Base-by-base conservation (phyloP, 371 early-diverging fungal species). In the Circinella umbellata region DNA sequence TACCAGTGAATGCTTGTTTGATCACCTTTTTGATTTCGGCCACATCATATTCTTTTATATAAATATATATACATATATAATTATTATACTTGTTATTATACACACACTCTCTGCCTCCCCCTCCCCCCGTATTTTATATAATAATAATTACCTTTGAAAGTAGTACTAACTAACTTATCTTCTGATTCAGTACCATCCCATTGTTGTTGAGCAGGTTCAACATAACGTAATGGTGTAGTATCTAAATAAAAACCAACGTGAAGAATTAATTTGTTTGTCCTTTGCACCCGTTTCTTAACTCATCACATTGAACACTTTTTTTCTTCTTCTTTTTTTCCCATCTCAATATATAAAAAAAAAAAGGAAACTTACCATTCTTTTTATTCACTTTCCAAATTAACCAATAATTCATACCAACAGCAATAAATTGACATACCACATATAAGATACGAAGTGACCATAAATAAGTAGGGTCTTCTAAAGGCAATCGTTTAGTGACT, bases 1-100 rank as follows among this genome's bases (percentile, higher is more conserved):
- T 73, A 42, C 91, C 86, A 34, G 90, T 87, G 61, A 88, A 64
- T 3, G 89, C 80, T 68, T 91, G 90, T 71, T 90, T 93, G 66
- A 91, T 75, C 49, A 81, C 74, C 76, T 92, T 91, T 57, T 87
- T 82, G 63, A 93, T 77, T 77, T 96, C 92, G 18, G 75, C 83
- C 39, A 91, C 76, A 80, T 96, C 97, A 76, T 96, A 93, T 20
- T 92, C 93, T 76, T 35, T 15, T 34, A 34, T 18, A 7, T 37
- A 49, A 63, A 13, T 9, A 14, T 17, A 13, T 9, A 14, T 17
- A 13, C 5, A 51, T 51, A 51, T 51, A 17, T 15, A 14, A n/a
- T 51, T 15, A n/a, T 51, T 51, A 15, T 1, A 51, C 27, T 27
- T 27, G 27, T 27, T 13, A 17, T n/a, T n/a, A 4, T 3, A 5